These are phyloP conservation scores for Celoporthe dispersa DNA, from an alignment of 2,329 filamentous ascomycete species.

Conservation along the genomic window DNA sequence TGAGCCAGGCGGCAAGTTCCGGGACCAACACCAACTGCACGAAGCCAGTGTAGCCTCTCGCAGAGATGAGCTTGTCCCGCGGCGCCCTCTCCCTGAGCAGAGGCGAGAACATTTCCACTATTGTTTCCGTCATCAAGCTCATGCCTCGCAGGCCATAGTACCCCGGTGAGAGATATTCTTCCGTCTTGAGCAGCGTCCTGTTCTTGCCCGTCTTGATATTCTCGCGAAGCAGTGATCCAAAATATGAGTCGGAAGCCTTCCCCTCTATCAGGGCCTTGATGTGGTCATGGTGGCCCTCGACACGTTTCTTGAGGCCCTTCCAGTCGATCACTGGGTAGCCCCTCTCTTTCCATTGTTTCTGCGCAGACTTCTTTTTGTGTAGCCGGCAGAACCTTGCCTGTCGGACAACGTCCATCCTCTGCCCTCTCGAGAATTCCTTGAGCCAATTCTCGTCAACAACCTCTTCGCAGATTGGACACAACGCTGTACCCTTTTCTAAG, in stretches of 20 bases:
- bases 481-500: slow-evolving; percentile 32
- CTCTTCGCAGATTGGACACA: slow-evolving; percentile 71
- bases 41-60: slow-evolving; percentile 68
- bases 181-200: slow-evolving; percentile 62
- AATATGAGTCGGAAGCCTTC: slow-evolving; percentile 58
- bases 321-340: slow-evolving; percentile 77
- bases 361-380: slow-evolving; percentile 62
- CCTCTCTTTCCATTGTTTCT: slow-evolving; percentile 50
- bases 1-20: slow-evolving; percentile 62
- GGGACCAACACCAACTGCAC: slow-evolving; percentile 79
- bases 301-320: slow-evolving; percentile 61
- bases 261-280: slow-evolving; percentile 65
- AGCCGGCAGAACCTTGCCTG: slow-evolving; percentile 67
- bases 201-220: slow-evolving; percentile 62
- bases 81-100: slow-evolving; percentile 65
- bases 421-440: slow-evolving; percentile 53
- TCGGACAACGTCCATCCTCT: slow-evolving; percentile 57
- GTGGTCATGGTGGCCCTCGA: slow-evolving; percentile 57
- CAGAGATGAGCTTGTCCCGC: slow-evolving; percentile 67
- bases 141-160: slow-evolving; percentile 84
- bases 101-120: slow-evolving; percentile 63
- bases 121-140: slow-evolving; percentile 70
- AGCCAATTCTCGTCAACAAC: slow-evolving; percentile 60
- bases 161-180: slow-evolving; percentile 68
- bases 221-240: slow-evolving; percentile 58